These are phyloP conservation scores for Debaryomycetaceae sp. DNA, from an alignment of 1,139 yeast genomes.

Conservation along the genomic window DNA sequence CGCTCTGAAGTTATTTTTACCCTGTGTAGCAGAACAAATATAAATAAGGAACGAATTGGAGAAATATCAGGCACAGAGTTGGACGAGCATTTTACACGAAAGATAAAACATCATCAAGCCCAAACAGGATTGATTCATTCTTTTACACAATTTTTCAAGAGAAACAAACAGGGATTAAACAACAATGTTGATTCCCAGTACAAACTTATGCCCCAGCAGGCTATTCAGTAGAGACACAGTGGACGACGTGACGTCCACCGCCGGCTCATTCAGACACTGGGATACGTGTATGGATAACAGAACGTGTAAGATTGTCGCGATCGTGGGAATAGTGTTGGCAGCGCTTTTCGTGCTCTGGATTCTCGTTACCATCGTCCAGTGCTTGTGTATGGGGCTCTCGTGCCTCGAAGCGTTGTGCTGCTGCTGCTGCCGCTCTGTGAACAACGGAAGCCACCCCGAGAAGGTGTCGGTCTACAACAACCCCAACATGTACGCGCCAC, in stretches of 20 bases:
- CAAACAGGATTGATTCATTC: background rate
- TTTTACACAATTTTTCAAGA: background rate
- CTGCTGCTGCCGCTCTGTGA: constrained; percentile 39
- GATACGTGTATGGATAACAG: constrained; percentile 76
- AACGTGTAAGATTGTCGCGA: constrained; percentile 72
- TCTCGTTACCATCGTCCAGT: constrained; percentile 37
- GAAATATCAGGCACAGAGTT: background rate
- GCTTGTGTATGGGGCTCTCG: constrained; percentile 43
- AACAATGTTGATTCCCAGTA: constrained; percentile 3
- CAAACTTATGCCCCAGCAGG: constrained; percentile 4
- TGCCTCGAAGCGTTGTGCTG: constrained; percentile 46
- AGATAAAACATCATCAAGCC: background rate
- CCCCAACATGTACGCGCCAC: constrained; percentile 36
- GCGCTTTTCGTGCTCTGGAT: constrained; percentile 43
- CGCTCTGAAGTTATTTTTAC: too few relatives aligned
- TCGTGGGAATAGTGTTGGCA: constrained; percentile 67
- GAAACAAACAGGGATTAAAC: background rate
- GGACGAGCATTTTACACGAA: background rate
- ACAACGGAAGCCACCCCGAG: constrained; percentile 14
- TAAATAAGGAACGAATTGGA: background rate
- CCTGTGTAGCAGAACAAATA: background rate
- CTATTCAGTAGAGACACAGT: constrained; percentile 8
- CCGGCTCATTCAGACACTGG: constrained; percentile 63
- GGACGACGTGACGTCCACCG: constrained; percentile 36
- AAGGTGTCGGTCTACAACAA: constrained; percentile 23